Base-by-base conservation (phyloP, 768 basidiomycete species). In the Boletus patriciae region DNA sequence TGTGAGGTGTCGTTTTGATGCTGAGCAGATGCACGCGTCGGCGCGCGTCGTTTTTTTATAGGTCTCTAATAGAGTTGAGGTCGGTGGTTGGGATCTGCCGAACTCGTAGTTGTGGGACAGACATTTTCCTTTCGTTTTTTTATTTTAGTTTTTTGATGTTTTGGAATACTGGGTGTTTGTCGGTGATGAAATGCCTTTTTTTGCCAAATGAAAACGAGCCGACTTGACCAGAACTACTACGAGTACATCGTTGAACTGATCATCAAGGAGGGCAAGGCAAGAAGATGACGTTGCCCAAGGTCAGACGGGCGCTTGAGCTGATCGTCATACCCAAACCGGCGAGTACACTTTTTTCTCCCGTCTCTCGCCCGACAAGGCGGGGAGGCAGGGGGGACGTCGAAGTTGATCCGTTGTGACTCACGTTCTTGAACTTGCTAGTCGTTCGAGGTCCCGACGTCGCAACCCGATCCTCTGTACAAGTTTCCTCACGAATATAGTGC, bases 21-120 rank as follows among this genome's bases (percentile, higher is more conserved):
- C 62, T 59, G 70, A 64, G 73, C 73, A 79, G 83, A 61, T 37
- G 62, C 57, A 75, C 81, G 75, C 72, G 74, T 74, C 13, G 70
- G 66, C 61, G 66, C 65, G 67, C 11, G 74, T 70, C 73, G 54
- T 71, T 70, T 70, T 62, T 66, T 67, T 62, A 16, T 3, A 1
- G 64, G 83, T 83, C 78, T 76, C 80, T 78, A 42, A 70, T 77
- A 81, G 85, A 87, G 85, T 87, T 83, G 85, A 83, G 80, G 69
- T 68, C 65, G 59, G 73, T 67, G 66, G 62, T 8, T 34, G 2
- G 61, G 56, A 57, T 63, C 72, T 67, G 67, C 74, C 70, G 69
- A 71, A 64, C 76, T 83, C 83, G 80, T 86, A 87, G 85, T 87
- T 85, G 76, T 80, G 84, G 71, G 81, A 81, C 83, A 79, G 45